Conservation (phyloP, 257 asterid genomes). For the Solanum paucissectum region DNA sequence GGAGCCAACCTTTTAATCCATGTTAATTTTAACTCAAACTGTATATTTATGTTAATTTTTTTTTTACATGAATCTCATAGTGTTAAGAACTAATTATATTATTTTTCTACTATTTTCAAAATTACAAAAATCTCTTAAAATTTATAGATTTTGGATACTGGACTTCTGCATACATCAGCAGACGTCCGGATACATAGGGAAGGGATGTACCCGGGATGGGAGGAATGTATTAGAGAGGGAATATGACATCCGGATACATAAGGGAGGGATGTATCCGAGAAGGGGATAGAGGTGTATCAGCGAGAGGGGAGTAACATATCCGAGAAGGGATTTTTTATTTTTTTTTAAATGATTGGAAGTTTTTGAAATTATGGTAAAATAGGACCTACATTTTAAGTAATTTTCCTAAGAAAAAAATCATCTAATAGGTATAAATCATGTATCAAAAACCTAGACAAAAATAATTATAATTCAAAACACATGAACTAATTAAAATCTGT, state of each 20-base stretch:
- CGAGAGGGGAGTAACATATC: background rate
- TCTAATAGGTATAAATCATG: too few relatives aligned
- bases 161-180: background rate
- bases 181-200: background rate
- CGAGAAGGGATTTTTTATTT: rapidly evolving
- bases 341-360: too few relatives aligned
- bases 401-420: background rate
- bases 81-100: too few relatives aligned
- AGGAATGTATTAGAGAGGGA: background rate
- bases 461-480: background rate
- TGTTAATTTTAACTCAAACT: background rate
- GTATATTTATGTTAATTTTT: too few relatives aligned
- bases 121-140: too few relatives aligned
- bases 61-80: background rate
- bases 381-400: too few relatives aligned
- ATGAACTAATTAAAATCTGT: background rate
- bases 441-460: background rate
- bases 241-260: background rate
- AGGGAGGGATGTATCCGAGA: background rate
- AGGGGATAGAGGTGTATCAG: background rate
- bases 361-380: too few relatives aligned
- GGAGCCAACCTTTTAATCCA: background rate
- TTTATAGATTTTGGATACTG: background rate
- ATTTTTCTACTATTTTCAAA: background rate
- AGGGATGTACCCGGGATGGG: background rate